Base-by-base conservation (phyloP, 495 filamentous ascomycete genomes). In the Chaetomidium leptoderma region DNA sequence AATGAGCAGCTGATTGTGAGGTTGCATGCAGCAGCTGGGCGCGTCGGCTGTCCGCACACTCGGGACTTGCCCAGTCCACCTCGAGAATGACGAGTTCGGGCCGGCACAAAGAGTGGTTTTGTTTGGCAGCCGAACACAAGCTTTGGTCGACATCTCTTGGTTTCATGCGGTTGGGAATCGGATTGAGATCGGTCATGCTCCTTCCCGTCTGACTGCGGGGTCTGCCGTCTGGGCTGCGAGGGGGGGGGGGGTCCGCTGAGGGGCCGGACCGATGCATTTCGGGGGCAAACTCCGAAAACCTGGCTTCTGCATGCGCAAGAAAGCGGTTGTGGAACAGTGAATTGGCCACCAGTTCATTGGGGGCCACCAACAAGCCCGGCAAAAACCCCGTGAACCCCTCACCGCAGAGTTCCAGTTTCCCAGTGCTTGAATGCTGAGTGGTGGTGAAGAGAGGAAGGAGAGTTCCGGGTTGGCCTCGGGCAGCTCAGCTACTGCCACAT, bases 401-500 rank as follows among this genome's bases (percentile, higher is more conserved):
- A 8, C 23, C 6, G 33, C 19, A 27, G 11, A 11, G 19, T 33
- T 39, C 23, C 11, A 23, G 24, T 27, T 9, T 23, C n/a, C n/a
- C n/a, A n/a, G n/a, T n/a, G n/a, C n/a, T n/a, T n/a, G n/a, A n/a
- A 8, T 37, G 42, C 8, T 46, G 48, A 50, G 19, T 48, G 32
- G 26, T 43, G 27, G 26, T 13, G 37, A 32, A 23, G 52, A 7
- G 51, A 35, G 40, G 42, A 37, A 45, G 21, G 32, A 56, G 33
- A 48, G 14, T 33, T 46, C 40, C 30, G 33, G 32, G 40, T 19
- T 52, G 37, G 54, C 35, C 48, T 40, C 21, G 9, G 17, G 39
- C 13, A 33, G 30, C n/a, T 54, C 59, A 60, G 52, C 58, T 55
- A 4, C 6, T 24, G 42, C 59, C 46, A 17, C 9, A 57, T 42